These are phyloP conservation scores for Microcos paniculata DNA, from an alignment of 345 rosid genomes.

Conservation along the genomic window DNA sequence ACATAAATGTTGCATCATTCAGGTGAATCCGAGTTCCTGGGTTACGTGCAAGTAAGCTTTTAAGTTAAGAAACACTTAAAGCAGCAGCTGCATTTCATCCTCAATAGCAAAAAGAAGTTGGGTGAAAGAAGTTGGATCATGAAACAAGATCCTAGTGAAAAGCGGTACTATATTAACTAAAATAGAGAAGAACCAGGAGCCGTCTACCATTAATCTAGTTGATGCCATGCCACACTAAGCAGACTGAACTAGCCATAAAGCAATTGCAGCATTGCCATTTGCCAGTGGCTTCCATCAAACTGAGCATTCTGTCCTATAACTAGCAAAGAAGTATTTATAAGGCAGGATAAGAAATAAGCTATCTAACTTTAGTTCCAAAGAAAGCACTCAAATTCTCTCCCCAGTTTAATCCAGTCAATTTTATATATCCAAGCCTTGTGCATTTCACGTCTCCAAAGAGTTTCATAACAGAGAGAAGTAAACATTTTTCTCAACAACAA, in stretches of 20 bases:
- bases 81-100: not conserved
- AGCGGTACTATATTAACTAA: not conserved
- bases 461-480: not conserved
- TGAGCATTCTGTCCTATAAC: not conserved
- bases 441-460: not conserved
- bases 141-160: not conserved
- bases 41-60: not conserved
- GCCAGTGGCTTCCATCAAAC: not conserved
- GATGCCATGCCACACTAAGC: not conserved
- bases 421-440: not conserved
- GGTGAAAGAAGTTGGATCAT: not conserved
- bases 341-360: not conserved
- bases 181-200: not conserved
- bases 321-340: not conserved
- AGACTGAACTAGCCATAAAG: not conserved
- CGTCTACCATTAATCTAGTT: not conserved
- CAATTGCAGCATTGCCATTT: not conserved
- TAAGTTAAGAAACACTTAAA: not conserved
- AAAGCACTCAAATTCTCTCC: not conserved
- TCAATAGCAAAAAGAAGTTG: not conserved
- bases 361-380: not conserved
- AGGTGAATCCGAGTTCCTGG: not conserved
- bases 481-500: not conserved
- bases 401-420: not conserved
- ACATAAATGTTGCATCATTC: too few species aligned